Conservation (phyloP, 2,329 filamentous ascomycete genomes). For the Aspergillus costaricaensis region DNA sequence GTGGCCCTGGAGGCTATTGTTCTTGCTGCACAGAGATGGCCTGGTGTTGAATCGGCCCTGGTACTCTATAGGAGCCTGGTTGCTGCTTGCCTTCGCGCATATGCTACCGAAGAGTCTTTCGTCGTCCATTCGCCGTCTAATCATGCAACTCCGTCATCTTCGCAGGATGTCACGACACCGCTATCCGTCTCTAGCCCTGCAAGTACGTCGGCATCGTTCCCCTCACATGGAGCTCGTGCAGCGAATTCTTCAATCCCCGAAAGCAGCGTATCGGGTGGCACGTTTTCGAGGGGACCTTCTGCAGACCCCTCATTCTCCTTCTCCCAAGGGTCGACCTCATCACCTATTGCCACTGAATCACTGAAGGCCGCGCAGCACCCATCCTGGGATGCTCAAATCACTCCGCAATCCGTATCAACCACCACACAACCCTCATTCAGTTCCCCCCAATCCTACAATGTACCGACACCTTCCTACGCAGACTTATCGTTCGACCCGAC, state of each 20-base stretch:
- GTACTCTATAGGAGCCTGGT: conserved; percentile 86
- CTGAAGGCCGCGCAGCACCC: conserved; percentile 23
- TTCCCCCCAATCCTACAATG: conserved; percentile 21
- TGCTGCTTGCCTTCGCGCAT: conserved; percentile 82
- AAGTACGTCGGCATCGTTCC: conserved; percentile 40
- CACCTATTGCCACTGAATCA: conserved; percentile 18
- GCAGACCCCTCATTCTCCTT: conserved; percentile 33
- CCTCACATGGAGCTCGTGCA: conserved; percentile 35
- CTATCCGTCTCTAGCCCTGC: conserved; percentile 46
- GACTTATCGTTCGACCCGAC: conserved; percentile 38
- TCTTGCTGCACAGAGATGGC: conserved; percentile 84
- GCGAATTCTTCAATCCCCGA: conserved; percentile 31
- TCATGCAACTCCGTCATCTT: conserved; percentile 44
- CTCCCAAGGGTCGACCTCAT: conserved; percentile 19
- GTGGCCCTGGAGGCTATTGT: conserved; percentile 76
- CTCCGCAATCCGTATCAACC: conserved; percentile 13
- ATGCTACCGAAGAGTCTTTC: conserved; percentile 63
- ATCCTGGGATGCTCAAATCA: conserved; percentile 21
- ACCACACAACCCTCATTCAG: conserved; percentile 24
- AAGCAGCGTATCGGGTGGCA: conserved; percentile 30
- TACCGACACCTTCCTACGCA: conserved; percentile 23
- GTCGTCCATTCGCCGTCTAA: conserved; percentile 52
- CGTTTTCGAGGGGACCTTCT: conserved; percentile 39
- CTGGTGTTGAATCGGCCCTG: conserved; percentile 79
- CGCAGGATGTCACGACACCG: conserved; percentile 42